These are phyloP conservation scores for Opeltia flavorubescens DNA, from an alignment of 495 filamentous ascomycete species.

Conservation along the genomic window DNA sequence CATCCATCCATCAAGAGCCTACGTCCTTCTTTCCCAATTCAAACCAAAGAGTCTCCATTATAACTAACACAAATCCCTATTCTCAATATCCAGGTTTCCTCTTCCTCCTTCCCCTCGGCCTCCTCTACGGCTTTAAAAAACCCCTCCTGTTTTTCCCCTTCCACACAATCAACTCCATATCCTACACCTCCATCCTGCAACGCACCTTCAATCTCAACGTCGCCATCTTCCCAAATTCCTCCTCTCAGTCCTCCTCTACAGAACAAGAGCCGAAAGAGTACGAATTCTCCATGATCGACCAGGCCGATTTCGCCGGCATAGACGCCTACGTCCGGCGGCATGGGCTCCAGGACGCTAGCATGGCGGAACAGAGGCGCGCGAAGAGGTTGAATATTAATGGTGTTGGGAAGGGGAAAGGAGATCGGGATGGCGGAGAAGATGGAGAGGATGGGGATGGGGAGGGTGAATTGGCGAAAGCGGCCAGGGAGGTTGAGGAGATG, in stretches of 20 bases:
- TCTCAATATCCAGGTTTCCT: conserved; percentile 47
- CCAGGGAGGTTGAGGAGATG: conserved; percentile 38
- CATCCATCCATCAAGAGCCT: background rate
- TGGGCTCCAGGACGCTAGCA: conserved; percentile 74
- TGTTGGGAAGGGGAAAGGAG: no score
- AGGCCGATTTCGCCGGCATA: conserved; percentile 71
- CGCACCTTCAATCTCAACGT: conserved; percentile 89
- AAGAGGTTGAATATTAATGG: conserved; percentile 64
- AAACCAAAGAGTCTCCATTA: background rate
- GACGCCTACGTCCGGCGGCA: conserved; percentile 72
- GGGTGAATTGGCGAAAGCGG: conserved; percentile 52
- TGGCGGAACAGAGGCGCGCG: conserved; percentile 77
- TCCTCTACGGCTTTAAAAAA: conserved; percentile 93
- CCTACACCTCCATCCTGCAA: conserved; percentile 80
- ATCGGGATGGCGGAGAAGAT: conserved; percentile 28
- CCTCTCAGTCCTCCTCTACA: conserved; percentile 16
- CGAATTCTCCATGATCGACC: conserved; percentile 78
- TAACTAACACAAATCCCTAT: background rate
- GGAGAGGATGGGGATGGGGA: conserved; percentile 25
- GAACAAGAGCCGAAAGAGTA: conserved; percentile 45
- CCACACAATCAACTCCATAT: conserved; percentile 61
- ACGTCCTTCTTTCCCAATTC: background rate
- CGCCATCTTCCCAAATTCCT: conserved; percentile 29
- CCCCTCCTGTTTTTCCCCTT: conserved; percentile 78
- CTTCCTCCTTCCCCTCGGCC: conserved; percentile 75